Conservation (phyloP, 2,329 filamentous ascomycete genomes). For the Lizonia empirigonia region DNA sequence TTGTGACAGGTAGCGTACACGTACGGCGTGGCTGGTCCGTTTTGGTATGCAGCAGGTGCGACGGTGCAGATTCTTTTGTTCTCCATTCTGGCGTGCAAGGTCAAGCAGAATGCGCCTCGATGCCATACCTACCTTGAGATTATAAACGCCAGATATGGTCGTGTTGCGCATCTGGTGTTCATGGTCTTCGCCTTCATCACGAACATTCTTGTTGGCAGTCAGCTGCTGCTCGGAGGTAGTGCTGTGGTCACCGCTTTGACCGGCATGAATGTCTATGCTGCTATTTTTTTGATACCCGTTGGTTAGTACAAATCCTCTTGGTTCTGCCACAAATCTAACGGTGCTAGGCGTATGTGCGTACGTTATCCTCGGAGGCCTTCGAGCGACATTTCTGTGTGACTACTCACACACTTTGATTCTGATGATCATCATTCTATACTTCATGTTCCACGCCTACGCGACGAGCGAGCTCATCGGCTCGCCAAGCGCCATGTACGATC, state of each 20-base stretch:
- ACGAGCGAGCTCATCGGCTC: slow-evolving; percentile 49
- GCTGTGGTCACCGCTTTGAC: slow-evolving; percentile 52
- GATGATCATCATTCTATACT: slow-evolving; percentile 54
- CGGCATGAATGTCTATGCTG: slow-evolving; percentile 53
- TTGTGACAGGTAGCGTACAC: slow-evolving; percentile 26
- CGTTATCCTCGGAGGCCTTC: slow-evolving; percentile 45
- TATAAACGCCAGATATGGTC: slow-evolving; percentile 49
- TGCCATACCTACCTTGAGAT: slow-evolving; percentile 53
- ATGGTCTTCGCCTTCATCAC: slow-evolving; percentile 51
- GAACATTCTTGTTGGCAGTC: slow-evolving; percentile 53
- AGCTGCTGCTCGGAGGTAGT: slow-evolving; percentile 52
- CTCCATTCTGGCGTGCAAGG: slow-evolving; percentile 51
- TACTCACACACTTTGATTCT: slow-evolving; percentile 51
- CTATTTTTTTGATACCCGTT: slow-evolving; percentile 52
- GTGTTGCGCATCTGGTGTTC: slow-evolving; percentile 47
- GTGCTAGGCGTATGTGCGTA: slow-evolving; percentile 42
- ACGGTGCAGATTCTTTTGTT: slow-evolving; percentile 55
- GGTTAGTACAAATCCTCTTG: slow-evolving; percentile 24
- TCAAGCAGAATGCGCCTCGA: slow-evolving; percentile 50
- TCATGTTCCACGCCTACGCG: slow-evolving; percentile 52
- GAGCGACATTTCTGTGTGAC: slow-evolving; percentile 52
- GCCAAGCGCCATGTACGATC: slow-evolving; percentile 49
- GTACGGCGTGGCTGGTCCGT: slow-evolving; percentile 40
- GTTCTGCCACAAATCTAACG: slow-evolving; percentile 10
- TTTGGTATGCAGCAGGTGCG: slow-evolving; percentile 52